Base-by-base conservation (phyloP, 1,139 yeast species). In the Yamadazyma atmosphaerica region DNA sequence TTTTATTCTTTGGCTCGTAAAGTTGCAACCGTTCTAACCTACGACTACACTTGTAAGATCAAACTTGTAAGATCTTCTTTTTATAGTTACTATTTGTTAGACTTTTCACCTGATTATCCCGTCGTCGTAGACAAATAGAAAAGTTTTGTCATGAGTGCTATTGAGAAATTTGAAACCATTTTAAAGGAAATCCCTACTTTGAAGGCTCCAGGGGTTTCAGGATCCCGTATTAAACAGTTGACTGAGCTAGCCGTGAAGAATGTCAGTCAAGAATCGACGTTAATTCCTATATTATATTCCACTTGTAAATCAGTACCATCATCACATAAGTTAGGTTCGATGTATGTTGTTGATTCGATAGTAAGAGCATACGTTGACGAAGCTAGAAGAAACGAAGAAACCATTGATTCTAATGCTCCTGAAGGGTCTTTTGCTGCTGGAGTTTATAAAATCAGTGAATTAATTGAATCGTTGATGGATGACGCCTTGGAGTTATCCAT, bases 131-230 rank as follows among this genome's bases (percentile, higher is more conserved):
- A 19, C 22, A 19, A 19, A 19, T 6, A 19, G 22, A 19, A 19
- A 6, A 19, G 9, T 26, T 13, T 13, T 13, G 16, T 28, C 16
- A 65, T 64, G 70, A 56, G 68, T 24, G 62, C 58, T 13, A 59
- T 72, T 52, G 83, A 81, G 59, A 82, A 81, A 52, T 86, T 87
- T 62, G 86, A 83, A 61, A 63, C 71, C 45, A 75, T 83, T 43
- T 72, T 90, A 54, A 81, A 80, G 52, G 94, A 90, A 58, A 74
- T 90, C 47, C 77, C 83, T 44, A 72, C 79, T 16, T 72, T 87
- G 49, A 88, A 87, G 63, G 83, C 96, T 19, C 94, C 94, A 16
- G 98, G 98, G 43, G 95, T 92, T 41, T 89, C 97, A 25, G 98
- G 98, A 31, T 81, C 96, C 43, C 89, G 96, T 67, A 92, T 92